These are phyloP conservation scores for Sclerotinia borealis DNA, from an alignment of 2,329 filamentous ascomycete species.

Conservation along the genomic window DNA sequence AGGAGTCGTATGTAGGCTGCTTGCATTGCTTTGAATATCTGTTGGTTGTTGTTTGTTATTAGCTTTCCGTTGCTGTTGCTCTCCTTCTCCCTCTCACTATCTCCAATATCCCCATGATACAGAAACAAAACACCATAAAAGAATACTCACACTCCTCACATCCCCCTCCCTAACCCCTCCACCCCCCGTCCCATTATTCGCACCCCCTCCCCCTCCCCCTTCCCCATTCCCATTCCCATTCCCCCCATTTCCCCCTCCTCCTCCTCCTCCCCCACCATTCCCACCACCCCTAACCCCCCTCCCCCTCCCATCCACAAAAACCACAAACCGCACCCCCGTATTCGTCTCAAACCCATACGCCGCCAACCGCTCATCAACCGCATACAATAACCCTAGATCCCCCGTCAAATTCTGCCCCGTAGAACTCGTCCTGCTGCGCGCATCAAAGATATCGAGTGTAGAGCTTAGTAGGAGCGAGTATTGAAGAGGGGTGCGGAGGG, in stretches of 20 bases:
- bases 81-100: neutral
- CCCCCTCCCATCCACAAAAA: constrained; percentile 86
- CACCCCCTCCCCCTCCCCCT: constrained; percentile 62
- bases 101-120: neutral
- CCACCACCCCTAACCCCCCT: constrained; percentile 33
- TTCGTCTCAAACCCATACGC: constrained; percentile 97
- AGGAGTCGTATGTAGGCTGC: constrained; percentile 83
- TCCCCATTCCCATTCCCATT: constrained; percentile 67
- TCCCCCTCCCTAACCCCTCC: constrained; percentile 68
- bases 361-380: constrained; percentile 85
- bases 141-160: constrained; percentile 35
- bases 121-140: neutral
- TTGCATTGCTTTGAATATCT: constrained; percentile 87
- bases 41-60: no score
- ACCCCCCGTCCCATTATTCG: constrained; percentile 28
- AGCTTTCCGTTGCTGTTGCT: no score
- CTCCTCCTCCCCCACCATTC: constrained; percentile 32
- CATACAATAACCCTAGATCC: constrained; percentile 86
- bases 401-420: constrained; percentile 46
- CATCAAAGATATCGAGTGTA: constrained; percentile 89
- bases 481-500: constrained; percentile 69
- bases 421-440: constrained; percentile 43
- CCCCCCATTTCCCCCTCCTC: constrained; percentile 36
- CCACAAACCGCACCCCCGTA: constrained; percentile 84
- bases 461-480: constrained; percentile 88